Evolutionary conservation across 345 rosid species (phyloP).

Genomic region (Salix brachista): DNA sequence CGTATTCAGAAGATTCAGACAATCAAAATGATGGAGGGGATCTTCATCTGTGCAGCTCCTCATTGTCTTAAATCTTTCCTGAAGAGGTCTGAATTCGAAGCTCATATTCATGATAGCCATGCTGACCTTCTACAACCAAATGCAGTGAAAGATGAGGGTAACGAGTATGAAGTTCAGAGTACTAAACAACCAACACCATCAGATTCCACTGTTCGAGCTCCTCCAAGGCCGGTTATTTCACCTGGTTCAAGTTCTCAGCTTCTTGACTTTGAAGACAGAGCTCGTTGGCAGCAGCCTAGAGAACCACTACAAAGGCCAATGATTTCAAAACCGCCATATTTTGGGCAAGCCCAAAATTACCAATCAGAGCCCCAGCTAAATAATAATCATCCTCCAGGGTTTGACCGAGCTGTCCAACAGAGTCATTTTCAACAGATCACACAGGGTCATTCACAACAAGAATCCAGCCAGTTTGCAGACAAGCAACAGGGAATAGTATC

Average conservation of each 20-base stretch:
- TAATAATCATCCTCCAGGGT: constrained; percentile 52
- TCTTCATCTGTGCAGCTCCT: constrained; percentile 97
- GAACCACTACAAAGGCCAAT: constrained; percentile 54
- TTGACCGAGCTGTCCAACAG: constrained; percentile 51
- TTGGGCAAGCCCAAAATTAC: constrained; percentile 53
- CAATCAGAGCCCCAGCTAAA: constrained; percentile 42
- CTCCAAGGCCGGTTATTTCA: constrained; percentile 44
- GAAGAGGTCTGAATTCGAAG: constrained; percentile 72
- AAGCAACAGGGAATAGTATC: constrained; percentile 47
- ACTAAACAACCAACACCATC: constrained; percentile 62
- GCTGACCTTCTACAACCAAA: constrained; percentile 58
- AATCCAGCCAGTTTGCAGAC: constrained; percentile 49
- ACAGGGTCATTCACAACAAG: constrained; percentile 37
- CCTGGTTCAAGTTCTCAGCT: constrained; percentile 55
- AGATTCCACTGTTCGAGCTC: constrained; percentile 65
- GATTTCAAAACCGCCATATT: constrained; percentile 46
- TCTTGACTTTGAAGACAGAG: constrained; percentile 53
- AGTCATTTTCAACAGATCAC: constrained; percentile 33
- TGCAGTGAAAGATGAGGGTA: constrained; percentile 64
- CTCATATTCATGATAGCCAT: constrained; percentile 69
- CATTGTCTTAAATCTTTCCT: constrained; percentile 92
- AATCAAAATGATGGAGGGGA: constrained; percentile 94
- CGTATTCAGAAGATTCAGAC: constrained; percentile 95
- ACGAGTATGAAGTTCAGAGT: constrained; percentile 69
- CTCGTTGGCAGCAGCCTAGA: constrained; percentile 43